Percentiles rank a stretch among this genome's conserved stretches.
phyloP scores from a whole-genome alignment of 805 yeast species.

The Spathaspora girioi region DNA sequence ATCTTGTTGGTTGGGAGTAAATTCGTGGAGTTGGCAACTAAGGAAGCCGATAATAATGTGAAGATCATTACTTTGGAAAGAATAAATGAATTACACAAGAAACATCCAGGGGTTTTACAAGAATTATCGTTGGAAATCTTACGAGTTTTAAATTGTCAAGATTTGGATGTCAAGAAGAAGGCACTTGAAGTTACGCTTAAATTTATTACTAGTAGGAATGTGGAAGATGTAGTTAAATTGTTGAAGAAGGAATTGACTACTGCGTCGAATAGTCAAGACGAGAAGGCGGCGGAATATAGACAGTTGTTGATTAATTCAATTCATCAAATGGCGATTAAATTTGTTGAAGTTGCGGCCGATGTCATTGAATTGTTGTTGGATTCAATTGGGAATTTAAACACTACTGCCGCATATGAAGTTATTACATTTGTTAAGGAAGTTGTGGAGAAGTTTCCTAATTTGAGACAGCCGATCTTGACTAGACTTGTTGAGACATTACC shows the following conservation, averaged over 20 bases:
- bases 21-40: constrained; percentile 82
- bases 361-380: constrained; percentile 88
- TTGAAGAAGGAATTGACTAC: constrained; percentile 86
- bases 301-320: constrained; percentile 84
- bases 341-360: constrained; percentile 85
- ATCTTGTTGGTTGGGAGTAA: constrained; percentile 78
- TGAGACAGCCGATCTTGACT: constrained; percentile 60
- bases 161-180: constrained; percentile 83
- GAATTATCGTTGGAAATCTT: constrained; percentile 82
- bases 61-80: constrained; percentile 89
- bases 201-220: constrained; percentile 81
- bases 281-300: constrained; percentile 80
- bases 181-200: constrained; percentile 82
- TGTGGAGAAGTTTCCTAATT: constrained; percentile 83
- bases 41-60: constrained; percentile 93
- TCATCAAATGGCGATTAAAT: constrained; percentile 82
- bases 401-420: constrained; percentile 84
- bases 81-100: constrained; percentile 68
- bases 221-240: constrained; percentile 87
- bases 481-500: constrained; percentile 63
- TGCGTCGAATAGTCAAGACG: constrained; percentile 69
- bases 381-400: constrained; percentile 78
- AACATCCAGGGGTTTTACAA: constrained; percentile 78
- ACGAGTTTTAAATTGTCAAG: constrained; percentile 82
- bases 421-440: constrained; percentile 91